A percentile compares a stretch with the other conserved stretches of the same genome.
Conservation (phyloP, 768 basidiomycete species). For the Mycena rosella region DNA sequence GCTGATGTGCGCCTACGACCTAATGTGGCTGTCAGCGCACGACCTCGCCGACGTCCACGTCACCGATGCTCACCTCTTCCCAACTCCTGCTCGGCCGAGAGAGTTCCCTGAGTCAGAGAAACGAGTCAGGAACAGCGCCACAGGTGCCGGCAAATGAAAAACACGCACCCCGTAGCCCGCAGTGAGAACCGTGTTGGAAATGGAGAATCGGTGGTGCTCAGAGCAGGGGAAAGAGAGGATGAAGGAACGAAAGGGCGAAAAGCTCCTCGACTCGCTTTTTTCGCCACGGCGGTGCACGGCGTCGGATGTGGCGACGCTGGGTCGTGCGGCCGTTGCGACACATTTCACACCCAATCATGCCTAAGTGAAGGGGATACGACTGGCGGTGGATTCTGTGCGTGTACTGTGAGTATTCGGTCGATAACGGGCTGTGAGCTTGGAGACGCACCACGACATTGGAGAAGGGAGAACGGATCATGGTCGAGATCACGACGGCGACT, state of each 20-base stretch:
- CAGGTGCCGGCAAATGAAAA: slow-evolving; percentile 31
- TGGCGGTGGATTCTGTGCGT: background rate
- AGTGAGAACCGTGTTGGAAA: background rate
- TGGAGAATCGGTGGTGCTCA: background rate
- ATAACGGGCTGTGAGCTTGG: background rate
- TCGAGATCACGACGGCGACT: background rate
- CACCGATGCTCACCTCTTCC: background rate
- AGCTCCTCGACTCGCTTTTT: background rate
- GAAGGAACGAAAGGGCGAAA: background rate
- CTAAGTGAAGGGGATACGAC: background rate
- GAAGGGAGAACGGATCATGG: background rate
- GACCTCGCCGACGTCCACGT: background rate
- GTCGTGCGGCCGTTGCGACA: background rate
- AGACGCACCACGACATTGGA: background rate
- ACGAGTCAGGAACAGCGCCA: background rate
- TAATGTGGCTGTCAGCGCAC: slow-evolving; percentile 1
- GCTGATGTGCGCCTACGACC: slow-evolving; percentile 6
- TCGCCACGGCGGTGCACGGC: slow-evolving; percentile 1
- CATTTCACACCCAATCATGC: background rate
- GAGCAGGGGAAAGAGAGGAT: background rate
- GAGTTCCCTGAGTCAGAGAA: background rate
- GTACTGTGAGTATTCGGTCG: slow-evolving; percentile 8
- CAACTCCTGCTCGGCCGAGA: slow-evolving; percentile 7
- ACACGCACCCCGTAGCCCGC: slow-evolving; percentile 32
- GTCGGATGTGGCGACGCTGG: slow-evolving; percentile 18